Evolutionary conservation across 148 eudicot species (phyloP), one percentile per base, ranked within the genome.

Genomic region (Arbutus unedo): DNA sequence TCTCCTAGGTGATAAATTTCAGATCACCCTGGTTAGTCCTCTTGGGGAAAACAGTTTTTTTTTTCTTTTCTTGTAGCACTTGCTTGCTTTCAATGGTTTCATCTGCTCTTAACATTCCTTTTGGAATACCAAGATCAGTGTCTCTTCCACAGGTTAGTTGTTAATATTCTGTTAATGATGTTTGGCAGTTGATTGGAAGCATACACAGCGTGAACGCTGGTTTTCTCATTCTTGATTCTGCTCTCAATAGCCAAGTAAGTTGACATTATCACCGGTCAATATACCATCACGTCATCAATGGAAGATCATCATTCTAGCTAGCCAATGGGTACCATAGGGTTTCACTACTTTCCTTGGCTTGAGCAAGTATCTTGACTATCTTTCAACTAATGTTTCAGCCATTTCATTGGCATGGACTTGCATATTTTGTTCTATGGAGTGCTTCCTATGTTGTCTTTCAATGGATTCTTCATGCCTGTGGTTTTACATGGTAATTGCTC

Each of bases 381-480:
- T 77, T 80, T 62, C 15, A 6, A 31, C 41, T 43, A 6, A 44
- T 79, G 76, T 87, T 88, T 71, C 91, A 96, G 98, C 92, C 91
- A 64, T 91, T 96, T 82, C 59, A 88, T 56, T 91, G 94, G 98
- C 85, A 87, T 60, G 95, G 98, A 31, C 86, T 96, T 55, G 74
- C 84, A 49, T 91, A 92, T 83, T 92, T 92, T 81, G 81, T 89
- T 49, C 74, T 91, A 4, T 96, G 95, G 95, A 91, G 93, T 50
- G 84, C 60, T 51, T 60, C 88, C 62, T 96, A 94, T 64, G 82
- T 90, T 18, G 81, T 87, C 68, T 92, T 92, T 85, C 98, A 93
- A 53, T 96, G 98, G 98, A 60, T 80, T 78, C 91, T 94, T 87
- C 98, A 96, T 53, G 97, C 93, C 10, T 92, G 91, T 85, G 89